Evolutionary conservation across 2,329 filamentous ascomycete species (phyloP).

Genomic region (Claviceps capensis): DNA sequence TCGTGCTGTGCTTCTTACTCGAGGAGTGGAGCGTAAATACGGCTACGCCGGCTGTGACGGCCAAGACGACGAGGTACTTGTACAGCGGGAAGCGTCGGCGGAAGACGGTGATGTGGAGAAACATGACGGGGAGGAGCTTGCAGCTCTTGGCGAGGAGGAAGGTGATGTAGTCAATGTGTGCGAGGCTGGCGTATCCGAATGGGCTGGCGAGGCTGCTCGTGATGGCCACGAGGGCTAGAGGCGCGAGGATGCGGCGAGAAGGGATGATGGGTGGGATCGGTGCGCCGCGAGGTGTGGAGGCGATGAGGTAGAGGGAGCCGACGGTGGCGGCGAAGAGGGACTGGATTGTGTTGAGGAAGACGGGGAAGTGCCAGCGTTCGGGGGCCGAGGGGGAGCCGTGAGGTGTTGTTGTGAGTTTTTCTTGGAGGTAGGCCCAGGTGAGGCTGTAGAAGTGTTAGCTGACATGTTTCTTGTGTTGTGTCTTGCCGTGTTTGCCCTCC

Average conservation of each 20-base stretch:
- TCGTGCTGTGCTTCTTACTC: constrained; percentile 31
- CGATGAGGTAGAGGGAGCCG: constrained; percentile 66
- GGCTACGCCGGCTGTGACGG: constrained; percentile 84
- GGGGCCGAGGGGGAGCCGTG: constrained; percentile 53
- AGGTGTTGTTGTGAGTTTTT: constrained; percentile 87
- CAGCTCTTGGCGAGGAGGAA: constrained; percentile 96
- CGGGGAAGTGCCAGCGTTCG: constrained; percentile 80
- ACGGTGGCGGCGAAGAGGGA: constrained; percentile 75
- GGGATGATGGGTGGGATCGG: constrained; percentile 59
- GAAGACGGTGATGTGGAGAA: constrained; percentile 87
- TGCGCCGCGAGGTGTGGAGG: constrained; percentile 37
- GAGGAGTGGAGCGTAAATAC: constrained; percentile 84
- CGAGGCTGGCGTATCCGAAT: constrained; percentile 84
- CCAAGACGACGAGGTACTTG: constrained; percentile 87
- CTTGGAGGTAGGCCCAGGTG: constrained; percentile 92
- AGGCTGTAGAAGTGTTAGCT: constrained; percentile 37
- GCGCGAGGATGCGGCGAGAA: constrained; percentile 55
- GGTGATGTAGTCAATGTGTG: constrained; percentile 94
- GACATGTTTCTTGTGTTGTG: neutral
- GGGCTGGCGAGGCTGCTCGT: constrained; percentile 85
- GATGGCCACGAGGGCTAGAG: constrained; percentile 72
- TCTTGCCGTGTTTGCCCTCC: neutral
- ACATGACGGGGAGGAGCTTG: constrained; percentile 98
- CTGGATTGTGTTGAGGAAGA: constrained; percentile 94
- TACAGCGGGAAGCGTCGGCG: constrained; percentile 80